A percentile compares a stretch with the other conserved stretches of the same genome.
Evolutionary conservation across 176 grass and related monocot genomes (phyloP).

Genomic region (Rhynchospora tenuis): DNA sequence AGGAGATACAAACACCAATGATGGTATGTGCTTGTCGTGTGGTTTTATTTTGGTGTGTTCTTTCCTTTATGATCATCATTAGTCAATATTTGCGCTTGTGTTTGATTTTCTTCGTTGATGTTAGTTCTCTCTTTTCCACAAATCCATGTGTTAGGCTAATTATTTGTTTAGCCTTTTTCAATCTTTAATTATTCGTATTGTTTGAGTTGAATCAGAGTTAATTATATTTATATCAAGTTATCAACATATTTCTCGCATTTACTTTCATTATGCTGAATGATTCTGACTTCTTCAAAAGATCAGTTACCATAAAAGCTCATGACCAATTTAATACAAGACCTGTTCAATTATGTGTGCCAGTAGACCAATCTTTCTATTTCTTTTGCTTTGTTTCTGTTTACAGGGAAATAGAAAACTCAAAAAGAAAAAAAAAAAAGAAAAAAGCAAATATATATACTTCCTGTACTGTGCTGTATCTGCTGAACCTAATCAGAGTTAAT

Average conservation of each 20-base stretch:
- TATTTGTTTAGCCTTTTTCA: background rate
- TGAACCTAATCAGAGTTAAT: background rate
- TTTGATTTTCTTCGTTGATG: background rate
- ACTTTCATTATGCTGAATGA: background rate
- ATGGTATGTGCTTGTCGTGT: constrained; percentile 29
- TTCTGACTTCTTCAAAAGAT: background rate
- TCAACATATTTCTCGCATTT: background rate
- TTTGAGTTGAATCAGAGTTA: background rate
- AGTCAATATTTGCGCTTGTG: background rate
- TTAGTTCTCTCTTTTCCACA: background rate
- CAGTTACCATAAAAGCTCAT: background rate
- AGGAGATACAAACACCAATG: constrained; percentile 24
- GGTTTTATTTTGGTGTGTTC: background rate
- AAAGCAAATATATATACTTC: no score
- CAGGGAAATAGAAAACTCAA: background rate
- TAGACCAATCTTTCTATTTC: background rate
- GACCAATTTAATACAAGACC: no score
- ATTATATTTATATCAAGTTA: background rate
- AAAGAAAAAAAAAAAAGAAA: no score
- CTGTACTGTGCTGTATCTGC: no score
- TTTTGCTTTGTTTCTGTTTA: background rate
- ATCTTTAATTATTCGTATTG: background rate
- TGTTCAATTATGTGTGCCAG: no score
- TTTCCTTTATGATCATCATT: constrained; percentile 2
- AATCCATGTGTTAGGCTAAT: background rate